Base-by-base conservation (phyloP, 139 green algal genomes). In the Micromonas pusilla region DNA sequence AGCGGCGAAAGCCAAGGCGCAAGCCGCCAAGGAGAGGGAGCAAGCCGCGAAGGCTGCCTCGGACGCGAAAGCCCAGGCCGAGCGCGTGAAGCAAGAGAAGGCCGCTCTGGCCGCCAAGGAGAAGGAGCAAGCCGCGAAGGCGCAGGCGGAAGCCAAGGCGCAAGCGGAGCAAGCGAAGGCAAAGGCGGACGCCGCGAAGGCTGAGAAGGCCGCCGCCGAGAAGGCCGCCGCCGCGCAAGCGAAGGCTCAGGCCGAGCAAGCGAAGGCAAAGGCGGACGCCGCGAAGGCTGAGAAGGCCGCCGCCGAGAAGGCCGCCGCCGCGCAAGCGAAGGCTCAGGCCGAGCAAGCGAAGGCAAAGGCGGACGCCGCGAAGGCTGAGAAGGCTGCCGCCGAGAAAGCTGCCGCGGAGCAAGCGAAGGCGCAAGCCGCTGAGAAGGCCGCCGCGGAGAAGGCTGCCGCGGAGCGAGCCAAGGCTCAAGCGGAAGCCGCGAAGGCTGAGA, bases 361-460 rank as follows among this genome's bases (percentile, higher is more conserved):
- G 28, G 63, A 13, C 28, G 63, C 63, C 63, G 30, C 28, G 6
- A 36, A 33, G 28, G 30, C 28, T 70, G 9, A 70, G 63, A n/a
- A n/a, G n/a, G n/a, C n/a, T n/a, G n/a, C n/a, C n/a, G 53, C 20
- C 21, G 53, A 20, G 53, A 21, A 64, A 21, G 53, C 53, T 21
- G 63, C 28, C 9, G 63, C 9, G 30, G 63, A 6, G 13, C 6
- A 70, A 20, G 63, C 63, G 13, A 6, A 36, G 63, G 63, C 63
- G 9, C 9, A 70, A 70, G 63, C 63, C 28, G 63, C 63, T 70
- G 63, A 70, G 63, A 20, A 70, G 63, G 19, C 9, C 9, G 63
- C 63, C 30, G 63, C 63, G 6, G 63, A 13, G 9, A 16, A 70
- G 63, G 30, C 28, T 33, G 28, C 30, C 28, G 19, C 9, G 63